Evolutionary conservation across 352 stramenopile genomes (phyloP).

Genomic region (Phytophthora tentaculata): DNA sequence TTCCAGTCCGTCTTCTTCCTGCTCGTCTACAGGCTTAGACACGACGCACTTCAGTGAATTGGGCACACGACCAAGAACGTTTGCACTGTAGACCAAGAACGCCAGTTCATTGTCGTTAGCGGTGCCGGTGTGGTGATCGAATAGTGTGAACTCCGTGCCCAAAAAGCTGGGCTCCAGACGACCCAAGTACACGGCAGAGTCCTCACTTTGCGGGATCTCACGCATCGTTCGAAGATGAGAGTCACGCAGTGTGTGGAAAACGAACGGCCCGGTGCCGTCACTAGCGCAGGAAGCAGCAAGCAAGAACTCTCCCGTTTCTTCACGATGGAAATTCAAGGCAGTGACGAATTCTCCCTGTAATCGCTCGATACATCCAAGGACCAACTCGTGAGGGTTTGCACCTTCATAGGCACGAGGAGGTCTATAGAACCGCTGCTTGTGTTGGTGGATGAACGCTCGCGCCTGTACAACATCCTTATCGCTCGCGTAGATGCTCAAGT

Average conservation of each 20-base stretch:
- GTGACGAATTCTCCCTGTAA: conserved; percentile 79
- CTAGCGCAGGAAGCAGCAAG: conserved; percentile 73
- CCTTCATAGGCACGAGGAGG: conserved; percentile 24
- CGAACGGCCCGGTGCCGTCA: conserved; percentile 69
- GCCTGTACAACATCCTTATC: conserved; percentile 70
- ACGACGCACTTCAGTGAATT: conserved; percentile 75
- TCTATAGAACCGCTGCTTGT: conserved; percentile 82
- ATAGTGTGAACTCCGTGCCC: conserved; percentile 84
- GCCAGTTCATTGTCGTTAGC: conserved; percentile 66
- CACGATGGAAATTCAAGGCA: conserved; percentile 83
- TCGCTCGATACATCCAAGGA: conserved; percentile 77
- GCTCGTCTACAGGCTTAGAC: conserved; percentile 24
- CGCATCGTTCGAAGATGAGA: conserved; percentile 72
- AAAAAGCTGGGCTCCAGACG: conserved; percentile 83
- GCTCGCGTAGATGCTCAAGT: conserved; percentile 70
- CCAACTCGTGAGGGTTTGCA: conserved; percentile 37
- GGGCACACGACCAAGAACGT: conserved; percentile 78
- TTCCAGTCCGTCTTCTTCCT: conserved; percentile 17
- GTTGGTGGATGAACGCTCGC: conserved; percentile 77
- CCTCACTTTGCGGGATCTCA: conserved; percentile 76
- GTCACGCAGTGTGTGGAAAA: conserved; percentile 88
- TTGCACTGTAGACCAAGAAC: conserved; percentile 80
- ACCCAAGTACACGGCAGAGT: conserved; percentile 83
- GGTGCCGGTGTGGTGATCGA: conserved; percentile 63
- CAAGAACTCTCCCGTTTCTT: conserved; percentile 84